Evolutionary conservation across 176 grass and related monocot species (phyloP).

Genomic region (Typha latifolia): DNA sequence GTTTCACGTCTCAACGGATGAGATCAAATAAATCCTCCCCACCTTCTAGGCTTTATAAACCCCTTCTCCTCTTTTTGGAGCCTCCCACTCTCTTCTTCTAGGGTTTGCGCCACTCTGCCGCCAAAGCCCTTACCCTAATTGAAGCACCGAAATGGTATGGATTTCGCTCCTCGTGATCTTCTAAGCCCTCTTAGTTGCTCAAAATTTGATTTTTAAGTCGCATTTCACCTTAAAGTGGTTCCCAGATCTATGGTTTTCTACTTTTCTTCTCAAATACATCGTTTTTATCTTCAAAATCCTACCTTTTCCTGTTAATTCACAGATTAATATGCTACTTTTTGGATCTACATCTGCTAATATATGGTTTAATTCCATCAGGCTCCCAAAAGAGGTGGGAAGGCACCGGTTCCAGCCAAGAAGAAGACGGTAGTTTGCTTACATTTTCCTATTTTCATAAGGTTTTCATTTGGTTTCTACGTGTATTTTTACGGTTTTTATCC

Average conservation of each 20-base stretch:
- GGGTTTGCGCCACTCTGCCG: constrained; percentile 6
- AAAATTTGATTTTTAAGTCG: not conserved
- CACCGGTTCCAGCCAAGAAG: constrained; percentile 18
- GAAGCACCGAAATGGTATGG: constrained; percentile 12
- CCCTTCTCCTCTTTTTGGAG: not conserved
- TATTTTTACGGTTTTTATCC: not conserved
- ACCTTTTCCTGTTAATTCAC: not conserved
- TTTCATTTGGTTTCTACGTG: not conserved
- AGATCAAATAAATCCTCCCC: not conserved
- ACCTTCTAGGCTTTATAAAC: not conserved
- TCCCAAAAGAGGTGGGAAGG: constrained; percentile 29
- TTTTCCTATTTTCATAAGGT: not conserved
- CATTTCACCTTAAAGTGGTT: not conserved
- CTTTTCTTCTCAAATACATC: not conserved
- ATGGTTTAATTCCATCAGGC: not conserved
- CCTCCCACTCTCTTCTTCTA: not conserved
- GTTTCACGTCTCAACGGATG: not conserved
- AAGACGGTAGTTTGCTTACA: constrained; percentile 2
- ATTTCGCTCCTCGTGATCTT: not conserved
- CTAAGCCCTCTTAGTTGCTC: not conserved
- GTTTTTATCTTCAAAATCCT: not conserved
- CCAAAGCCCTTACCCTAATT: not conserved
- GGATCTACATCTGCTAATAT: no score
- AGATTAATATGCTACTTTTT: not conserved
- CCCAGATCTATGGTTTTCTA: constrained; percentile 1